Percentiles rank a stretch among this genome's conserved stretches.
phyloP scores from a whole-genome alignment of 345 rosid species.

The Noccaea caerulescens region DNA sequence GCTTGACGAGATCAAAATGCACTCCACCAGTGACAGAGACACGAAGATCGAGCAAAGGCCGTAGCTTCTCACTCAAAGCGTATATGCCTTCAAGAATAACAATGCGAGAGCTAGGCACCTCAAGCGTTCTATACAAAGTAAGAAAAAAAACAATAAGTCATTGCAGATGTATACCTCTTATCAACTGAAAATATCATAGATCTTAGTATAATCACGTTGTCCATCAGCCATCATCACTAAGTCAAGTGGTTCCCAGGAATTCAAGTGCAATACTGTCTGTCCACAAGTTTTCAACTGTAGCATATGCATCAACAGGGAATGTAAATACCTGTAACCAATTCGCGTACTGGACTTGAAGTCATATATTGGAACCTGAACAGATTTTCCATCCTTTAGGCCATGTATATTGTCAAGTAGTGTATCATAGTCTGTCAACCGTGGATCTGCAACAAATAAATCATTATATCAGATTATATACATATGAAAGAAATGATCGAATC shows the following conservation, averaged over 20 bases:
- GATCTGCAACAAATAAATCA: conserved; percentile 80
- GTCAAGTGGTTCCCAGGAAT: not conserved
- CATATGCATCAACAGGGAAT: conserved; percentile 18
- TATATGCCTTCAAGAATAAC: conserved; percentile 96
- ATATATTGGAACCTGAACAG: conserved; percentile 86
- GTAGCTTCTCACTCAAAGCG: conserved; percentile 85
- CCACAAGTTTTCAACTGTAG: not conserved
- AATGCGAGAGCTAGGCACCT: conserved; percentile 89
- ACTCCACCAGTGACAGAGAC: conserved; percentile 97
- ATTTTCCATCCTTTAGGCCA: conserved; percentile 81
- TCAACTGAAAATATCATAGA: not conserved
- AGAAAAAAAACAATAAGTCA: conserved; percentile 24
- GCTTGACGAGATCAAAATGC: conserved; percentile 97
- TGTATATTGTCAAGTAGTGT: conserved; percentile 86
- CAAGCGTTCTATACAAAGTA: conserved; percentile 68
- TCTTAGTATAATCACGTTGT: conserved; percentile 5
- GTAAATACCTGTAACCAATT: conserved; percentile 73
- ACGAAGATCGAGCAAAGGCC: conserved; percentile 92
- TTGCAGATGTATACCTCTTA: conserved; percentile 24
- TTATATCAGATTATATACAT: conserved; percentile 1
- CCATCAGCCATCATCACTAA: not conserved
- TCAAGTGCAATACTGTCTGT: not conserved
- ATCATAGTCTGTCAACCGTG: conserved; percentile 92
- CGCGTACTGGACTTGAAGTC: conserved; percentile 97
- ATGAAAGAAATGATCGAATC: not conserved